Evolutionary conservation across 2,329 filamentous ascomycete genomes (phyloP), one percentile per base, ranked within the genome.

Genomic region (Ampelomyces quisqualis): DNA sequence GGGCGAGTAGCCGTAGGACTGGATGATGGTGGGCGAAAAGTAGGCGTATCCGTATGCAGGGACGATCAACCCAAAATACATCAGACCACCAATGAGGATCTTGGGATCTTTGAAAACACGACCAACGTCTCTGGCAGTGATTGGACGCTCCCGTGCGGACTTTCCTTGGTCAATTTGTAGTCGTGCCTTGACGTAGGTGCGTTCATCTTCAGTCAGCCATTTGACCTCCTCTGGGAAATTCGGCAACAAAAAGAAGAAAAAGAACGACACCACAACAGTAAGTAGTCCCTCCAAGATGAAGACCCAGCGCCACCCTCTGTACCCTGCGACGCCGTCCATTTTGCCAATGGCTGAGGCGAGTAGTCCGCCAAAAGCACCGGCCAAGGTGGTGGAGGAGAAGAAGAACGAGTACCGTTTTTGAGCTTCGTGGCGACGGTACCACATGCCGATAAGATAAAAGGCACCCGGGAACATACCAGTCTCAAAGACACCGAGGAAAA

Each of bases 391-490:
- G 19, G 79, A 88, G 59, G 80, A 84, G 75, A 97, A 97, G 76
- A 97, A 97, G 74, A 97, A 90, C 11, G 84, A 87, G 71, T 90
- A 96, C 20, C 93, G 83, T 60, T 89, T 88, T 70, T 97, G 91
- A 2, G 90, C 89, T 70, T 97, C 93, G 30, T 76, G 76, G 45
- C 91, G 82, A 45, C 84, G 83, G 58, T 97, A 98, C 90, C 87
- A 94, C 84, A 91, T 91, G 43, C 87, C 82, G 47, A 90, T 82
- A 6, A 90, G 72, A 60, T 90, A 86, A 62, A 86, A 78, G 4
- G 62, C 53, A 9, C 60, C 60, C 1, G 59, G 60, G n/a, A 88
- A 88, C 74, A 77, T 75, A 39, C 73, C 73, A 0, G 71, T 65
- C 38, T 73, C 74, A 41, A 73, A 74, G 2, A 79, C 43, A 7